Percentiles rank a stretch among this genome's conserved stretches.
Conservation (phyloP, 2,329 filamentous ascomycete species). For the Herpotrichia juniperi region DNA sequence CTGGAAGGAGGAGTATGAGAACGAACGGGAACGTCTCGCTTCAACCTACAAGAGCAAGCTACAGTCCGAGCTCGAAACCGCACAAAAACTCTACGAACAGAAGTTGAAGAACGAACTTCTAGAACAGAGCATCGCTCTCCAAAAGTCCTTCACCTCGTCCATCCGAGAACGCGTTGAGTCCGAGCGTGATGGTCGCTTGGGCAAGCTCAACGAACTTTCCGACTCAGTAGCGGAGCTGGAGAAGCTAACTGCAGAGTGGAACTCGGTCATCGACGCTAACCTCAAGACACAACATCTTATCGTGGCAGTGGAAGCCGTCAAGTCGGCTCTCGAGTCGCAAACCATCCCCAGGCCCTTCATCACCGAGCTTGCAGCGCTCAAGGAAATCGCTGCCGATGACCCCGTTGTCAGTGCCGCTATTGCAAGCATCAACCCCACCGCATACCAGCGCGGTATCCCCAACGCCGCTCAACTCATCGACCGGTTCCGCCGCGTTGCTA, state of each 20-base stretch:
- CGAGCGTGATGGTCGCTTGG: slow-evolving; percentile 84
- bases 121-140: slow-evolving; percentile 88
- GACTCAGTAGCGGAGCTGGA: slow-evolving; percentile 82
- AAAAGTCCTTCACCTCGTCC: slow-evolving; percentile 80
- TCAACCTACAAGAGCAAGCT: slow-evolving; percentile 81
- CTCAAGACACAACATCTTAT: slow-evolving; percentile 95
- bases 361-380: slow-evolving; percentile 89
- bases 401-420: slow-evolving; percentile 91
- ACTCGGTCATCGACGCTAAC: slow-evolving; percentile 86
- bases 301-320: slow-evolving; percentile 92
- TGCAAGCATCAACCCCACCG: slow-evolving; percentile 90
- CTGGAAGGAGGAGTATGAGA: slow-evolving; percentile 87
- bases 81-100: slow-evolving; percentile 81
- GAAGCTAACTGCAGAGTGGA: slow-evolving; percentile 86
- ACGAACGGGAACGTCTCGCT: slow-evolving; percentile 81
- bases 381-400: slow-evolving; percentile 86
- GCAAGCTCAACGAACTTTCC: slow-evolving; percentile 82
- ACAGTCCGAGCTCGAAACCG: slow-evolving; percentile 77
- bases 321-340: slow-evolving; percentile 78
- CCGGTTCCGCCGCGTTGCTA: slow-evolving; percentile 90
- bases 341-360: slow-evolving; percentile 83
- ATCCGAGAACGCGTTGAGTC: slow-evolving; percentile 83
- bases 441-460: slow-evolving; percentile 91
- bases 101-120: slow-evolving; percentile 83
- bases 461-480: slow-evolving; percentile 87